Base-by-base conservation (phyloP, 345 rosid genomes). In the Rhodamnia rubescens region DNA sequence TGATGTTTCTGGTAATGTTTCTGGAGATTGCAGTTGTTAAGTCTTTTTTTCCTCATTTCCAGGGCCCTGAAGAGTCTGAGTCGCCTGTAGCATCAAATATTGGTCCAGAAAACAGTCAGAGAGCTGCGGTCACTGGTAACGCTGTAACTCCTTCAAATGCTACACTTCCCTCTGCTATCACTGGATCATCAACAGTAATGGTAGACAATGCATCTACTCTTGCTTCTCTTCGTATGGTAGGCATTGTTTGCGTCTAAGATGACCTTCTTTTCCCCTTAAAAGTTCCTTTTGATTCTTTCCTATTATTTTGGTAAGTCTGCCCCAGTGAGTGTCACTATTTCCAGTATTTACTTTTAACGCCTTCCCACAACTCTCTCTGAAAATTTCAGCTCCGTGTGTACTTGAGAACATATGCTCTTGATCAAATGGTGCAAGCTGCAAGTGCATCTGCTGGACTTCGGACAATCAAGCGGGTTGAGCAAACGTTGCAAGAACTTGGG, bases 381-480 rank as follows among this genome's bases (percentile, higher is more conserved):
- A 51, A 84, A 82, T 92, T 90, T 49, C 97, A 96, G 98, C 99
- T 96, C 55, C 90, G 90, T 82, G 97, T 95, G 40, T 95, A 97
- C 89, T 87, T 92, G 93, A 94, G 99, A 89, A 94, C 98, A 42
- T 96, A 95, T 89, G 99, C 91, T 51, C 97, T 97, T 87, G 99
- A 97, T 89, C 99, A 97, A 94, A 96, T 95, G 97, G 97, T 97
- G 88, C 98, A 95, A 94, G 95, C 96, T 89, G 95, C 98, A 69
- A 96, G 95, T 91, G 93, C 99, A 4, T 91, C 98, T 89, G 98
- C 96, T 85, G 99, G 98, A 83, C 94, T 95, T 89, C 88, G 95
- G 85, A 96, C 99, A 6, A 95, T 97, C 91, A 96, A 96, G 90
- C 93, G 94, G 85, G 95, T 97, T 83, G 99, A 95, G 91, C 98